Conservation (phyloP, 2,329 filamentous ascomycete species). For the Monilinia aucupariae region DNA sequence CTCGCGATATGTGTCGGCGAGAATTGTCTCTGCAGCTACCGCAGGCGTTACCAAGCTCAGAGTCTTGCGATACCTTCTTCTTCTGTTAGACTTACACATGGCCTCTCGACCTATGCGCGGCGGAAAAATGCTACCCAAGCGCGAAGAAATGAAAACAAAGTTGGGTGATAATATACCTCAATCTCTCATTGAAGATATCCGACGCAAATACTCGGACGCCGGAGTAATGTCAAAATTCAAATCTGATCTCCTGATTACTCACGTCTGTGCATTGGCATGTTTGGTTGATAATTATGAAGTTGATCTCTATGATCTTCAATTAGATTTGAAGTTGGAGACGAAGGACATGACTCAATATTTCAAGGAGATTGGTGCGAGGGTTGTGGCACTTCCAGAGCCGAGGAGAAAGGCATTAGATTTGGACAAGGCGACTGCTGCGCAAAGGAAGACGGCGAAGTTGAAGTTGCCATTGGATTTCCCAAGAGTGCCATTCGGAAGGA, state of each 20-base stretch:
- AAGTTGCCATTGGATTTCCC: slow-evolving; percentile 79
- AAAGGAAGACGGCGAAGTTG: slow-evolving; percentile 64
- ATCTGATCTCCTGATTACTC: slow-evolving; percentile 64
- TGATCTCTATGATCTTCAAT: slow-evolving; percentile 62
- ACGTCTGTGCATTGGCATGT: slow-evolving; percentile 65
- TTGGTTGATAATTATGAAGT: slow-evolving; percentile 70
- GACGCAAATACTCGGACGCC: slow-evolving; percentile 61
- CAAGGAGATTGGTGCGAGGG: slow-evolving; percentile 66
- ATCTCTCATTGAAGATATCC: slow-evolving; percentile 59
- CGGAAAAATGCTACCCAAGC: slow-evolving; percentile 48
- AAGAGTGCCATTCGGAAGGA: slow-evolving; percentile 41
- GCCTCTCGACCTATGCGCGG: slow-evolving; percentile 42
- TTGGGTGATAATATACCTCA: slow-evolving; percentile 52
- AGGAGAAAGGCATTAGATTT: slow-evolving; percentile 49
- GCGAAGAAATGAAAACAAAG: slow-evolving; percentile 55
- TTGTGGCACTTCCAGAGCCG: slow-evolving; percentile 43
- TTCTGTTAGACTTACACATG: slow-evolving; percentile 51
- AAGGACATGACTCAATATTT: slow-evolving; percentile 68
- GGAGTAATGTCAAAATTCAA: slow-evolving; percentile 66
- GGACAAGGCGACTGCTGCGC: slow-evolving; percentile 54
- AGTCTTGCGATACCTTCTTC: slow-evolving; percentile 55
- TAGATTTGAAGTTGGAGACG: slow-evolving; percentile 67
- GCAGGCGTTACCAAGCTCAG: slow-evolving; percentile 46
- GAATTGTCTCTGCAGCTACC: slow-evolving; percentile 47
- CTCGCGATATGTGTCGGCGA: slow-evolving; percentile 60